phyloP scores from a whole-genome alignment of 2,329 filamentous ascomycete genomes.

The Pseudogymnoascus sp. region DNA sequence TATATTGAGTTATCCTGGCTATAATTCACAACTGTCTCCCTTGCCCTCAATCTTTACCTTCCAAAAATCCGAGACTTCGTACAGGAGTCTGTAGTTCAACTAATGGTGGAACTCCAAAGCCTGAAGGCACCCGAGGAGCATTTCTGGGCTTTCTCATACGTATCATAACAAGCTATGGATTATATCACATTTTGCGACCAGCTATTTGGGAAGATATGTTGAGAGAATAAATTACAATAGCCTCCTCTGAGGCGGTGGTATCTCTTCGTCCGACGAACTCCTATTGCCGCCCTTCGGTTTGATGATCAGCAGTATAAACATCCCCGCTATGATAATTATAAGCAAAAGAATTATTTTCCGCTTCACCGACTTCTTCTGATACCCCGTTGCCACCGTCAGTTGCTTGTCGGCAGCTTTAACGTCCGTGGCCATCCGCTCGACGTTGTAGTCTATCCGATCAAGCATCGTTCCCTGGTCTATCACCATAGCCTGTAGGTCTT shows the following conservation, averaged over 20 bases:
- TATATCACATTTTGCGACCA: background rate
- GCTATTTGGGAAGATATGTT: background rate
- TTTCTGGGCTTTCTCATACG: background rate
- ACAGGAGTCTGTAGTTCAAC: background rate
- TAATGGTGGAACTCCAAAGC: background rate
- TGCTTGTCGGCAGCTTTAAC: constrained; percentile 92
- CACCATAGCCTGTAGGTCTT: constrained; percentile 92
- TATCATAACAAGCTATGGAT: background rate
- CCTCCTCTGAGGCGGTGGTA: constrained; percentile 10
- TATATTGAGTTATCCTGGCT: background rate
- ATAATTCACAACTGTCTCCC: background rate
- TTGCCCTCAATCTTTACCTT: background rate
- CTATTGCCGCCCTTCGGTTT: constrained; percentile 41
- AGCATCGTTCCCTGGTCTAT: constrained; percentile 88
- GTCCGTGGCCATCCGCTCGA: constrained; percentile 89
- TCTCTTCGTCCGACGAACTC: constrained; percentile 10
- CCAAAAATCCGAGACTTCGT: background rate
- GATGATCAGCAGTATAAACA: constrained; percentile 77
- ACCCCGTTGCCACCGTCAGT: constrained; percentile 78
- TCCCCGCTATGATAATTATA: constrained; percentile 72
- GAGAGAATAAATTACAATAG: constrained; percentile 11
- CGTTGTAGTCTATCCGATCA: constrained; percentile 95
- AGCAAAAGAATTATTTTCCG: constrained; percentile 89
- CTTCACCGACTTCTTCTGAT: constrained; percentile 83
- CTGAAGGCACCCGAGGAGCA: no score